Evolutionary conservation across 2,329 filamentous ascomycete species (phyloP).

Genomic region (Cadophora sp.): DNA sequence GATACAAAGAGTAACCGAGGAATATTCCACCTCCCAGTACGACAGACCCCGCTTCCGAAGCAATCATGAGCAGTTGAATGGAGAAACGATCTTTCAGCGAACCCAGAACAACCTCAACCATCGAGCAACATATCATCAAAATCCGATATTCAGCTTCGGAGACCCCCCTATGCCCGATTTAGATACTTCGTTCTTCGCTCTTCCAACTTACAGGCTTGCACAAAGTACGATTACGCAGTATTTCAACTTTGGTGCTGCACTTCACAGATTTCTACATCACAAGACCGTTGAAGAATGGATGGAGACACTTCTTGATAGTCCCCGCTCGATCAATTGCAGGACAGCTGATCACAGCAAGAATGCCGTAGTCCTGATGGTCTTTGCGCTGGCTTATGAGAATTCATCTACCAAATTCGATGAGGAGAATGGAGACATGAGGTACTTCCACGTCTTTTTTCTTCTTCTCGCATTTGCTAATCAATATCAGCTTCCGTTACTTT

Average conservation of each 20-base stretch:
- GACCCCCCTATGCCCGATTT: conserved; percentile 46
- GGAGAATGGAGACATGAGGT: conserved; percentile 22
- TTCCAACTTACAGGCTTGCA: conserved; percentile 47
- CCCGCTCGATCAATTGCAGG: conserved; percentile 39
- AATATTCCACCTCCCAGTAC: background rate
- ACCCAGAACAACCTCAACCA: conserved; percentile 20
- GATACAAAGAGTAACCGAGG: background rate
- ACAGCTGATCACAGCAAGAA: conserved; percentile 51
- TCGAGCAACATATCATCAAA: conserved; percentile 19
- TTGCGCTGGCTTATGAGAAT: conserved; percentile 50
- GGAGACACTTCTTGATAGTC: conserved; percentile 49
- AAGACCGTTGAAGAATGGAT: conserved; percentile 58
- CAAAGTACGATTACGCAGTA: conserved; percentile 56
- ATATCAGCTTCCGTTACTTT: conserved; percentile 45
- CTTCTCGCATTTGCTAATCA: background rate
- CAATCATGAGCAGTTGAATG: background rate
- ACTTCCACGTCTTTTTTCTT: background rate
- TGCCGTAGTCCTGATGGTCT: conserved; percentile 55
- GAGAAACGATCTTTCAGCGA: conserved; percentile 21
- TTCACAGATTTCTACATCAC: conserved; percentile 62
- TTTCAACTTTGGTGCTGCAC: conserved; percentile 64
- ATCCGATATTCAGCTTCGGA: conserved; percentile 25
- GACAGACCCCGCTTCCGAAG: background rate
- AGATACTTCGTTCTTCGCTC: conserved; percentile 34
- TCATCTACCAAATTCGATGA: conserved; percentile 35